Evolutionary conservation across 164 flowering plant species (phyloP), one percentile per base, ranked within the genome.

Genomic region (Magnolia changhungtana): DNA sequence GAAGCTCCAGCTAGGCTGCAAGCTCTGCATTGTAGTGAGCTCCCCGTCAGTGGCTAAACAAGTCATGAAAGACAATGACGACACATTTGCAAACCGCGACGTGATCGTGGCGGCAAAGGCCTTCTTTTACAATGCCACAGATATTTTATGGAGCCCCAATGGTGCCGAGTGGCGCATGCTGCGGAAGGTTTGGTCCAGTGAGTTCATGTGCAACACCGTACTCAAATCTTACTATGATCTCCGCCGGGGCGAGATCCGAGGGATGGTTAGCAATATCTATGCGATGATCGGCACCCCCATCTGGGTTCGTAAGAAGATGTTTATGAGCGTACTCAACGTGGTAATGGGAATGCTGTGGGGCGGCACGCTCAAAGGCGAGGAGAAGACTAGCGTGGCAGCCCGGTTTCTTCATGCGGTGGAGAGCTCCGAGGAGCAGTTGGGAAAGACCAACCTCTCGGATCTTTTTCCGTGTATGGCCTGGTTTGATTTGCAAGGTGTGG

Each of bases 331-430:
- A 29, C 23, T 87, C 16, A 85, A 86, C 29, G 85, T 82, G 75
- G 74, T 86, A 3, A 85, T 86, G 4, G 80, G 79, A 70, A 87
- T 85, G 86, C 11, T 88, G 76, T 90, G 91, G 90, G 90, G 91
- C 7, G 86, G 83, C 3, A 79, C 87, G 1, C 31, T 85, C 13
- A 55, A 71, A 49, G 90, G 76, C 4, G 78, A 80, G 11, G 84
- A 78, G 58, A 55, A 83, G 63, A 79, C 49, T 4, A 72, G 79
- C n/a, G 14, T 87, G 1, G 88, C 85, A 5, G 27, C 83, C 8
- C 88, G 84, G 69, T 88, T 87, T 50, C 76, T 83, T 74, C 67
- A 77, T 5, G 81, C 81, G 67, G 82, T 86, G 0, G 72, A 67
- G 4, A 87, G 83, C 73, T 52, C 87, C 58, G 82, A 80, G 1